Evolutionary conservation across 2,329 filamentous ascomycete genomes (phyloP), one percentile per base, ranked within the genome.

Genomic region (Monosporascus sp.): DNA sequence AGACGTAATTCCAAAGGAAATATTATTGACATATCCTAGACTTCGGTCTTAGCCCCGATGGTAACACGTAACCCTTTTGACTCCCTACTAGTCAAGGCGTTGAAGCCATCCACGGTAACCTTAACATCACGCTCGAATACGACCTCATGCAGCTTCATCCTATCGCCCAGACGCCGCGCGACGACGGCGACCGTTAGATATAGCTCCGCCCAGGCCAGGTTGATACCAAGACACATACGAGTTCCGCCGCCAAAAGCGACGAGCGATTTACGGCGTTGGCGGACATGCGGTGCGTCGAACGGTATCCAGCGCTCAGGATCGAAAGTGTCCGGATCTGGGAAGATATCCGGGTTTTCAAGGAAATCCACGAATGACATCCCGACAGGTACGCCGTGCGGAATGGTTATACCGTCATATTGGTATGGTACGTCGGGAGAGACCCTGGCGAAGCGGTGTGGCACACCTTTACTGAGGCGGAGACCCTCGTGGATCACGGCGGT

Each of bases 381-480:
- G 7, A 52, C 20, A 3, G 49, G 34, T 8, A 49, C 38, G n/a
- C 52, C 52, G 7, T 44, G 38, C 3, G 52, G 49, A 16, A 54
- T 45, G 1, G 49, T 38, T 19, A 44, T 26, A 7, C 49, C 49
- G 3, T 44, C 49, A 31, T 52, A 52, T 1, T 7, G 24, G 22
- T 46, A 45, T 5, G 62, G 52, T 1, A 52, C 57, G 17, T 67
- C 61, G 3, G 67, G 65, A 2, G 59, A 68, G 51, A 61, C 66
- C 53, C 60, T 72, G 56, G 31, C 59, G 60, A 59, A 67, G 31
- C 60, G 61, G 55, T 11, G 58, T 53, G 65, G 53, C 0, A 73
- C 64, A 1, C 71, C 72, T n/a, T 68, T 70, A 17, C 70, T 70
- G 3, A 76, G 50, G 7, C 75, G 69, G 0, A 76, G 38, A 0